Base-by-base conservation (phyloP, 2,329 filamentous ascomycete genomes). In the Fusarium pseudoanthophilum region DNA sequence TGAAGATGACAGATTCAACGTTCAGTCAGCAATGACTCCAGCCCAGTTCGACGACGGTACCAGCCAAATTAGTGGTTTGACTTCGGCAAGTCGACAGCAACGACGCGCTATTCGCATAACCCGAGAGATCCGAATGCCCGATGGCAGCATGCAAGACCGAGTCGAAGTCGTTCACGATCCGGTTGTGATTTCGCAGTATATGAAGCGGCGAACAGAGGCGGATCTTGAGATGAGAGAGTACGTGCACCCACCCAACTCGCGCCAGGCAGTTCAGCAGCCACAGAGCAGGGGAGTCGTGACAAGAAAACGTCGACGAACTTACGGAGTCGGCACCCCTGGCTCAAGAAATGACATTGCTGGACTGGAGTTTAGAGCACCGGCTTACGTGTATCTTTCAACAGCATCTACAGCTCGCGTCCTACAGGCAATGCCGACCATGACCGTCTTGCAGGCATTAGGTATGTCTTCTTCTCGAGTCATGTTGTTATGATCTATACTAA, bases 121-220 rank as follows among this genome's bases (percentile, higher is more conserved):
- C 46, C 91, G 96, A 64, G 89, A 89, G 45, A 80, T 87, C 11
- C 81, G 78, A 63, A 79, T 82, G 65, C 71, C 82, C 8, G 83
- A 85, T 67, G 85, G 84, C 40, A 85, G 89, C 49, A 86, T 82
- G 58, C 91, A 92, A 75, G 87, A 88, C 48, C 88, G 89, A 73
- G 91, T 92, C 61, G 89, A 94, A 75, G 83, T 91, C 21, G 87
- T 97, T 36, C 91, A 92, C 75, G 95, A 98, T 80, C 91, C 93
- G 4, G 91, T 93, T 56, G 94, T 98, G 57, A 97, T 97, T 82
- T 90, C 92, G 69, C 92, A 95, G 81, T 99, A 99, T 81, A 88
- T 93, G 79, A 95, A 93, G 83, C 88, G 93, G 72, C 91, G 93
- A 74, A 90, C 92, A 67, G 90, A 92, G 74, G 87, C 90, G 69